phyloP scores from a whole-genome alignment of 257 asterid genomes.

The Primulina huaijiensis region DNA sequence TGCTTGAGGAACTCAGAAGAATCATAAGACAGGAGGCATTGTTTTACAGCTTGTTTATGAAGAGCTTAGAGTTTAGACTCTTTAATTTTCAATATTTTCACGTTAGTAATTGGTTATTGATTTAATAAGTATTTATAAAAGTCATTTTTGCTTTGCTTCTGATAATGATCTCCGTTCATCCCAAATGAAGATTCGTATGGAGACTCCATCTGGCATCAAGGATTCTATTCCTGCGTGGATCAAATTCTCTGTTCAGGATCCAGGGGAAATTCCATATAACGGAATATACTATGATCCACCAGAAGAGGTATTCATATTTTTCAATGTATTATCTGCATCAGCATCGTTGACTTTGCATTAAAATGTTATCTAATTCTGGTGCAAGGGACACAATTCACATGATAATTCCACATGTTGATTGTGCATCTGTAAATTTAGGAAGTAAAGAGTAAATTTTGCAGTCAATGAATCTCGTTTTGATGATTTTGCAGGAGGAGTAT shows the following conservation, averaged over 20 bases:
- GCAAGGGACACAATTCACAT: too few species aligned
- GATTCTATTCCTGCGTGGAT: conserved; percentile 99
- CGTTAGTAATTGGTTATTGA: too few species aligned
- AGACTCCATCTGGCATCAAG: conserved; percentile 87
- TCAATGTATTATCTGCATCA: conserved; percentile 6
- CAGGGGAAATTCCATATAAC: conserved; percentile 90
- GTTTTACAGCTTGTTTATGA: too few species aligned
- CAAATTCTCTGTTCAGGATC: conserved; percentile 88
- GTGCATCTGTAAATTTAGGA: conserved; percentile 6
- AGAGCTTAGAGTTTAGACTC: too few species aligned
- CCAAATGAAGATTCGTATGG: conserved; percentile 86
- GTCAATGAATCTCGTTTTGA: conserved; percentile 18
- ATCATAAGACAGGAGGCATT: too few species aligned
- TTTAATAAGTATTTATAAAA: too few species aligned
- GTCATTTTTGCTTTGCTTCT: not conserved
- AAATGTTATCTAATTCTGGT: not conserved
- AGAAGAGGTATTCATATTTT: conserved; percentile 57
- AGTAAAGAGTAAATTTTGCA: not conserved
- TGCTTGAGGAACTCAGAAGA: too few species aligned
- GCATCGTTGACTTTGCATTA: conserved; percentile 5
- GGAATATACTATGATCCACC: conserved; percentile 98
- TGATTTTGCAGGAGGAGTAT: conserved; percentile 67
- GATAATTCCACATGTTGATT: conserved; percentile 3
- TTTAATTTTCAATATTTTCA: too few species aligned
- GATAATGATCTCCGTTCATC: conserved; percentile 4